Evolutionary conservation across 1,139 yeast genomes (phyloP), one percentile per base, ranked within the genome.

Genomic region (Zygoascus sp.): DNA sequence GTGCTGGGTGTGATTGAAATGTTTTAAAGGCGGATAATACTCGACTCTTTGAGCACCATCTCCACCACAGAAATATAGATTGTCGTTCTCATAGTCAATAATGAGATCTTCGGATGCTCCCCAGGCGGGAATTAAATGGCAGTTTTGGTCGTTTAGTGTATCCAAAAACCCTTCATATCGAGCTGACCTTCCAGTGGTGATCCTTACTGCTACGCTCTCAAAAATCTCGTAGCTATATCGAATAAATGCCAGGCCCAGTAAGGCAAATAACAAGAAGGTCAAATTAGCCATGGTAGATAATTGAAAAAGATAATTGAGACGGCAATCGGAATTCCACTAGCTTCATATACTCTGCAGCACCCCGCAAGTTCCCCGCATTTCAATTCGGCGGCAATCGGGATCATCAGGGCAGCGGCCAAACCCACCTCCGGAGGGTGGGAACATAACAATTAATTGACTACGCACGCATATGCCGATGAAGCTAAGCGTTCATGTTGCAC

Each of bases 41-140:
- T 27, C 3, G 28, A n/a, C 34, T 20, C 42, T 40, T 8, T 27
- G 10, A 4, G 34, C 17, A 20, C 17, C 17, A 27, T 42, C 19
- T 3, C 15, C 35, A 7, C 25, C 35, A 15, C 41, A 13, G 6
- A 37, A n/a, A 19, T 42, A 42, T 30, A 42, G 11, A 17, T 27
- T 16, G 22, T 42, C 40, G 6, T 42, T 27, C 20, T 23, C 35
- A 7, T 16, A 35, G 20, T 42, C 45, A 20, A 42, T 35, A 35
- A 42, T 13, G 6, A 42, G 11, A 15, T 42, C 45, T 28, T 42
- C 45, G 11, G 35, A 20, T 4, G 23, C 32, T 2, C 45, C 45
- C 3, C 21, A 9, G 4, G 37, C 43, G 8, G 27, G 4, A 20
- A 30, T 19, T 11, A 40, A 20, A 2, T 27, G 25, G 21, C 43